Conservation (phyloP, 768 basidiomycete genomes). For the Gymnopilus dilepis region DNA sequence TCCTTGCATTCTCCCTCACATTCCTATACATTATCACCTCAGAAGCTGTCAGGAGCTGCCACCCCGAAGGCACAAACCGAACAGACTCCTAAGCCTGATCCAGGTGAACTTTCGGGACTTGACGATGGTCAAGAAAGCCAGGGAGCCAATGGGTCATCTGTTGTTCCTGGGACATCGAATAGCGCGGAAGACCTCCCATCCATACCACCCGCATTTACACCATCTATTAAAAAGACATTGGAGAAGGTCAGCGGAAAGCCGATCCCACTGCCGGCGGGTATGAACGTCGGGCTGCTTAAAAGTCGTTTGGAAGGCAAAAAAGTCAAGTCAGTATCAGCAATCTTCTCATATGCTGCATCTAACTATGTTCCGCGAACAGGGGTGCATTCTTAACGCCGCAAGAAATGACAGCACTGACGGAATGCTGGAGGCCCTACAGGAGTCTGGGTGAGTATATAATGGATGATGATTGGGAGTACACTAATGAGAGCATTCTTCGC, state of each 20-base stretch:
- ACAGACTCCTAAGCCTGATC: constrained; percentile 26
- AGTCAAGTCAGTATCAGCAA: constrained; percentile 57
- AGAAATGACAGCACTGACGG: constrained; percentile 83
- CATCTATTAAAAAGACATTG: constrained; percentile 64
- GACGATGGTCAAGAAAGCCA: constrained; percentile 16
- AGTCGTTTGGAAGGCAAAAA: constrained; percentile 69
- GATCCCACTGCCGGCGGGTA: constrained; percentile 58
- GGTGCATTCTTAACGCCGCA: constrained; percentile 76
- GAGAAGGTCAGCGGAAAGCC: constrained; percentile 38
- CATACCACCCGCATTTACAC: constrained; percentile 67
- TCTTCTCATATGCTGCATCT: constrained; percentile 2
- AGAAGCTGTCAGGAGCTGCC: constrained; percentile 43
- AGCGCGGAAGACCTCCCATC: constrained; percentile 37
- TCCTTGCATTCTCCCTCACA: constrained; percentile 61
- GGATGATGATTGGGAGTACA: neutral
- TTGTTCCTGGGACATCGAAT: constrained; percentile 37
- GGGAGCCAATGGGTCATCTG: constrained; percentile 37
- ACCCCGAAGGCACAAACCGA: constrained; percentile 23
- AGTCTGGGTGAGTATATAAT: constrained; percentile 62
- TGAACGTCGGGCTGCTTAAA: constrained; percentile 62
- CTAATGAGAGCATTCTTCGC: constrained; percentile 10
- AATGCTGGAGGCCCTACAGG: constrained; percentile 80
- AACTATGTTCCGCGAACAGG: constrained; percentile 38
- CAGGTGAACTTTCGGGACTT: constrained; percentile 38
- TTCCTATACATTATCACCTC: constrained; percentile 52